Percentiles rank a stretch among this genome's conserved stretches.
These are phyloP conservation scores for Aspergillus pseudoterreus DNA, from an alignment of 2,329 filamentous ascomycete species.

Conservation along the genomic window DNA sequence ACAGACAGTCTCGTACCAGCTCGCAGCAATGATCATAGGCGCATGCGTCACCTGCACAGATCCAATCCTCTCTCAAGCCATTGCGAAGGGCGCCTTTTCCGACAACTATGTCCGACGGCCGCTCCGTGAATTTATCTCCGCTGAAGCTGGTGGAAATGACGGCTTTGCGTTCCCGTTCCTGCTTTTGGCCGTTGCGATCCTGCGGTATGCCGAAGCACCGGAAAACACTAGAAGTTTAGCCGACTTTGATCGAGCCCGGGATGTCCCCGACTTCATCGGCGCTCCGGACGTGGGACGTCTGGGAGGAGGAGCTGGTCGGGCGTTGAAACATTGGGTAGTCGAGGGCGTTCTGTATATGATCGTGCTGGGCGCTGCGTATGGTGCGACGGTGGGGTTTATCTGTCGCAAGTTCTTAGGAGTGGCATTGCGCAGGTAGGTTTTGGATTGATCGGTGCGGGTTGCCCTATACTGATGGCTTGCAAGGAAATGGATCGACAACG, in stretches of 20 bases:
- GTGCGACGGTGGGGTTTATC: constrained; percentile 48
- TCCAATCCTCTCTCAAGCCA: constrained; percentile 59
- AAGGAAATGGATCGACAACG: constrained; percentile 54
- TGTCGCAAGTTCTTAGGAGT: constrained; percentile 47
- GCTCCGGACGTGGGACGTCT: constrained; percentile 47
- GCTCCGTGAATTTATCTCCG: constrained; percentile 59
- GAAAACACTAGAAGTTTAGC: constrained; percentile 15
- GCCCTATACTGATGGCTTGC: background rate
- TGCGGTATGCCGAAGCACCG: constrained; percentile 49
- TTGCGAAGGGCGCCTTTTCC: constrained; percentile 61
- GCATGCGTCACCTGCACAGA: constrained; percentile 62
- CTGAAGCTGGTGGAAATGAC: constrained; percentile 61
- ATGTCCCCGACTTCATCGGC: constrained; percentile 25
- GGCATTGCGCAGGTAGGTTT: constrained; percentile 27
- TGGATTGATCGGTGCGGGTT: background rate
- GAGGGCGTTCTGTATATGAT: constrained; percentile 61
- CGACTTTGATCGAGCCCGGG: constrained; percentile 17
- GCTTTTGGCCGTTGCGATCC: constrained; percentile 55
- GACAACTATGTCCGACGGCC: constrained; percentile 58
- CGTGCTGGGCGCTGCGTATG: constrained; percentile 51
- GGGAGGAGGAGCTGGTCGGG: constrained; percentile 50
- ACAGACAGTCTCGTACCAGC: constrained; percentile 20
- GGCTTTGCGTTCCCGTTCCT: constrained; percentile 62
- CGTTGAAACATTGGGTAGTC: constrained; percentile 55
- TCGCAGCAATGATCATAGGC: constrained; percentile 55